Percentiles rank a stretch among this genome's conserved stretches.
Evolutionary conservation across 345 rosid species (phyloP).

Genomic region (Lepidium aucheri): DNA sequence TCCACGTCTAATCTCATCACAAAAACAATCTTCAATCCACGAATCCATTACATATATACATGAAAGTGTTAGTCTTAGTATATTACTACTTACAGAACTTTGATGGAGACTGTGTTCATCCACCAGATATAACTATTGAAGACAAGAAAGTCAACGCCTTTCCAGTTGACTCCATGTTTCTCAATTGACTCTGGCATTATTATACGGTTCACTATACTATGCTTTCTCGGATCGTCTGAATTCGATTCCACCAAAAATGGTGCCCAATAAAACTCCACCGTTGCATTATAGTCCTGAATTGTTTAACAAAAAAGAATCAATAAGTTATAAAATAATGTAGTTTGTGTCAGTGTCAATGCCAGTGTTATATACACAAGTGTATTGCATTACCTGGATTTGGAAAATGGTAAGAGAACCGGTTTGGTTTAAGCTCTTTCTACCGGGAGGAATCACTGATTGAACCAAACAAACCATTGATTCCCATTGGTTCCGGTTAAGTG

Average conservation of each 20-base stretch:
- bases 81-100: conserved; percentile 61
- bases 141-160: conserved; percentile 67
- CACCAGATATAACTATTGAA: conserved; percentile 98
- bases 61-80: neutral
- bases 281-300: conserved; percentile 72
- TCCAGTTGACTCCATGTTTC: conserved; percentile 81
- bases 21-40: conserved; percentile 39
- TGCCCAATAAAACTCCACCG: conserved; percentile 96
- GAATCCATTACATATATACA: neutral
- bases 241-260: conserved; percentile 92
- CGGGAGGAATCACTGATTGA: conserved; percentile 66
- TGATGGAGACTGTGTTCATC: conserved; percentile 79
- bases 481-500: conserved; percentile 95
- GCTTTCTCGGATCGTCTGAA: conserved; percentile 74
- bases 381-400: conserved; percentile 50
- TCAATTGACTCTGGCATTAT: conserved; percentile 83
- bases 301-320: neutral
- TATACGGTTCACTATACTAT: conserved; percentile 64
- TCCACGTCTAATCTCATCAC: conserved; percentile 49
- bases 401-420: conserved; percentile 59
- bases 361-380: neutral
- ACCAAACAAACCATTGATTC: conserved; percentile 95
- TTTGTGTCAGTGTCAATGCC: neutral
- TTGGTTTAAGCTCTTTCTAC: conserved; percentile 58
- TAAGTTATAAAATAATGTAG: neutral